Conservation (phyloP, 2,329 filamentous ascomycete genomes). For the Dactylonectria estremocensis region DNA sequence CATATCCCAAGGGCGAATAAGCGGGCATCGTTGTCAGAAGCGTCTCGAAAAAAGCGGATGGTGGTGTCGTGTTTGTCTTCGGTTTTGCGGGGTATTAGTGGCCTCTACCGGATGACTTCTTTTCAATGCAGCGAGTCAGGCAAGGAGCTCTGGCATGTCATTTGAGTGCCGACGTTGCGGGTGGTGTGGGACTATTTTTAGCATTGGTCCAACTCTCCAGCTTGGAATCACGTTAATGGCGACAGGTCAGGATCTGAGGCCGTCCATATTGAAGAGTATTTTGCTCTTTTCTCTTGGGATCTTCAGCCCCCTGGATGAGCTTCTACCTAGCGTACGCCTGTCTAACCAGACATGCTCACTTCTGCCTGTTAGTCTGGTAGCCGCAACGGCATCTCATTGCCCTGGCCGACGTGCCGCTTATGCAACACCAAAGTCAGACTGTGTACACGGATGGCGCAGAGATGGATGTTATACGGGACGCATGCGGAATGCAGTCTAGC, state of each 20-base stretch:
- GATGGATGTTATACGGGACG: neutral
- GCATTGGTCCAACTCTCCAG: neutral
- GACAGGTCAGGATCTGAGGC: no score
- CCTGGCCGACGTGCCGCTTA: neutral
- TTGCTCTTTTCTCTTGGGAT: neutral
- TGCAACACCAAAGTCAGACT: neutral
- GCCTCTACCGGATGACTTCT: neutral
- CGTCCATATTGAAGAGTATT: neutral
- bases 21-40: neutral
- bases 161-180: conserved; percentile 3
- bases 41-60: neutral
- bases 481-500: neutral
- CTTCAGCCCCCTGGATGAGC: neutral
- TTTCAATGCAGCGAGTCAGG: no score
- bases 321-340: neutral
- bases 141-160: neutral
- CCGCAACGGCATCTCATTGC: neutral
- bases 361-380: neutral
- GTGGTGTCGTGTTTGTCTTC: conserved; percentile 11
- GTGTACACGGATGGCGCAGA: neutral
- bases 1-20: neutral
- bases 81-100: conserved; percentile 11
- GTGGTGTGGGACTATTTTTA: conserved; percentile 18
- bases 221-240: neutral
- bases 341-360: neutral